Base-by-base conservation (phyloP, 495 filamentous ascomycete species). In the Daldinia loculata region DNA sequence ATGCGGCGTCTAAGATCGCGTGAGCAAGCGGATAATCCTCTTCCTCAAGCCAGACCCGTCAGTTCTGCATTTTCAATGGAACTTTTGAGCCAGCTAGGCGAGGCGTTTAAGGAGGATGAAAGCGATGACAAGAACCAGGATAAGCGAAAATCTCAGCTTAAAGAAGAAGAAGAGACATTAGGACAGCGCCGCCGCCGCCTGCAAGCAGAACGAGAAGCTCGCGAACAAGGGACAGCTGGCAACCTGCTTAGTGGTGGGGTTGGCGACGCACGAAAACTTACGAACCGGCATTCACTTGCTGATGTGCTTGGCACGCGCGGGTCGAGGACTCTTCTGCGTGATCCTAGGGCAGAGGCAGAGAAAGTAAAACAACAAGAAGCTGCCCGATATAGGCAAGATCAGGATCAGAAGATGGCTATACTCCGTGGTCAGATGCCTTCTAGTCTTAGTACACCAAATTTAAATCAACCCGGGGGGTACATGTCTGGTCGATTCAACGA, bases 171-270 rank as follows among this genome's bases (percentile, higher is more conserved):
- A 68, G 95, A 99, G 77, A 97, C 94, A 0, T 86, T 99, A 2
- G 95, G 89, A 12, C 93, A 98, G 75, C 89, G 95, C 7, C 89
- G 93, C 4, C 88, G 84, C 64, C 88, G 95, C 14, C 85, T 99
- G 1, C 92, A 94, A 77, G 89, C 86, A 50, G 91, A 95, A 79
- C 84, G 84, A 11, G 84, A 89, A 66, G 85, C 87, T 3, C 80
- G 81, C 36, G 84, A 81, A 36, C 79, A 80, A 24, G 82, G 85
- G 78, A 79, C 83, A 73, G 67, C 70, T 24, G 43, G 34, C 29
- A 50, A 30, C 6, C 45, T 62, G 11, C 65, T 63, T 19, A 58
- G 43, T 45, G 74, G 68, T 29, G 70, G 56, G 9, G 19, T 29
- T 26, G 43, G 57, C 22, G 57, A 63, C 24, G n/a, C 51, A 30